These are phyloP conservation scores for Buddleja alternifolia DNA, from an alignment of 257 asterid species.

Conservation along the genomic window DNA sequence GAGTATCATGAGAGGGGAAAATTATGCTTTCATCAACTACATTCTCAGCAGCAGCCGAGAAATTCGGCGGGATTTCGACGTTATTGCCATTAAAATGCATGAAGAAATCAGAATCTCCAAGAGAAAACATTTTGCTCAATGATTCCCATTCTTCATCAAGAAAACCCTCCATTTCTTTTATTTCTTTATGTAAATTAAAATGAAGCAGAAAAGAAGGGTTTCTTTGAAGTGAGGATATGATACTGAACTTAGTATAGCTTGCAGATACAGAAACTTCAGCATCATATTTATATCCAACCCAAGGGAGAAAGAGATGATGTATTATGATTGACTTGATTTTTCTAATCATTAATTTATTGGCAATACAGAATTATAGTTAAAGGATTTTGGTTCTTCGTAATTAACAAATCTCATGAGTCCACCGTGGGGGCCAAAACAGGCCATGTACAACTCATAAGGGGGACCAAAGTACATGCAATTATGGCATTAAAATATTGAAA, in stretches of 20 bases:
- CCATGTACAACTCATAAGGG: slow-evolving; percentile 54
- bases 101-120: slow-evolving; percentile 47
- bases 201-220: too few species aligned
- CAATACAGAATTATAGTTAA: slow-evolving; percentile 37
- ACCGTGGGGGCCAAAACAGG: slow-evolving; percentile 53
- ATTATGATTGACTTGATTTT: slow-evolving; percentile 47
- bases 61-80: slow-evolving; percentile 21
- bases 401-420: slow-evolving; percentile 45
- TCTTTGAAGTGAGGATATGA: too few species aligned
- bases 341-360: slow-evolving; percentile 32
- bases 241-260: too few species aligned
- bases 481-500: slow-evolving; percentile 15
- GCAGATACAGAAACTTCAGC: too few species aligned
- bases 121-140: slow-evolving; percentile 55
- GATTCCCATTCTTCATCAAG: slow-evolving; percentile 75
- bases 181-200: too few species aligned
- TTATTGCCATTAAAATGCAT: slow-evolving; percentile 36
- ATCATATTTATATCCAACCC: too few species aligned
- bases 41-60: slow-evolving; percentile 12
- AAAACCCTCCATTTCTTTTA: slow-evolving; percentile 57
- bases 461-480: slow-evolving; percentile 46
- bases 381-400: slow-evolving; percentile 39
- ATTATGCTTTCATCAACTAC: slow-evolving; percentile 25
- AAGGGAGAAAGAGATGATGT: slow-evolving; percentile 24
- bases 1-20: slow-evolving; percentile 22